Conservation (phyloP, 2,329 filamentous ascomycete genomes). For the Grosmannia serpens region DNA sequence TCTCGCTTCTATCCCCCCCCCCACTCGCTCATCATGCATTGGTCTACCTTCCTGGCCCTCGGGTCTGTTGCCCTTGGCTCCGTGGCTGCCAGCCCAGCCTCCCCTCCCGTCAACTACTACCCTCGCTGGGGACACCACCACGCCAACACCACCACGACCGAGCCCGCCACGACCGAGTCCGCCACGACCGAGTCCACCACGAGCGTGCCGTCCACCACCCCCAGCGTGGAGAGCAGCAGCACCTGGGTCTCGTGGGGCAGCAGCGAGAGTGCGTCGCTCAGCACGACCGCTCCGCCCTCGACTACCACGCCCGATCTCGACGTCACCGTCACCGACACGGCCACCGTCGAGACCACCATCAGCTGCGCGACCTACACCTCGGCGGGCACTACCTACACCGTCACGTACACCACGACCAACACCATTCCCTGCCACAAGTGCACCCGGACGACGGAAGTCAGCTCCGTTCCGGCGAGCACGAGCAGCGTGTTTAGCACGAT, state of each 20-base stretch:
- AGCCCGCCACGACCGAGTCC: background rate
- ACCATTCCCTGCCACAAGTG: background rate
- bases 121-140: background rate
- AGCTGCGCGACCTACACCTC: background rate
- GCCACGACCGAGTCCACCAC: background rate
- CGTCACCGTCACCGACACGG: constrained; percentile 3
- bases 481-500: too few relatives aligned
- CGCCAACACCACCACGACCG: background rate
- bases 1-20: background rate
- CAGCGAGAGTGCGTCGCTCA: too few relatives aligned
- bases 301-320: background rate
- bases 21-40: constrained; percentile 5
- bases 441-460: background rate
- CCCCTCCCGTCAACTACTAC: background rate
- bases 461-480: background rate
- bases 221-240: background rate
- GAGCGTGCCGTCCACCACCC: constrained; percentile 2
- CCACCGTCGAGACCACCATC: background rate
- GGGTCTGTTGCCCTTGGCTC: constrained; percentile 5
- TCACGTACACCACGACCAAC: background rate
- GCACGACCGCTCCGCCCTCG: background rate
- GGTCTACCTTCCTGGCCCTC: constrained; percentile 7
- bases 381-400: constrained; percentile 6
- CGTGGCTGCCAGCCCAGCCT: constrained; percentile 5
- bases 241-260: too few relatives aligned